These are phyloP conservation scores for Inonotus hispidus DNA, from an alignment of 1,284 basidiomycete genomes.

Conservation along the genomic window DNA sequence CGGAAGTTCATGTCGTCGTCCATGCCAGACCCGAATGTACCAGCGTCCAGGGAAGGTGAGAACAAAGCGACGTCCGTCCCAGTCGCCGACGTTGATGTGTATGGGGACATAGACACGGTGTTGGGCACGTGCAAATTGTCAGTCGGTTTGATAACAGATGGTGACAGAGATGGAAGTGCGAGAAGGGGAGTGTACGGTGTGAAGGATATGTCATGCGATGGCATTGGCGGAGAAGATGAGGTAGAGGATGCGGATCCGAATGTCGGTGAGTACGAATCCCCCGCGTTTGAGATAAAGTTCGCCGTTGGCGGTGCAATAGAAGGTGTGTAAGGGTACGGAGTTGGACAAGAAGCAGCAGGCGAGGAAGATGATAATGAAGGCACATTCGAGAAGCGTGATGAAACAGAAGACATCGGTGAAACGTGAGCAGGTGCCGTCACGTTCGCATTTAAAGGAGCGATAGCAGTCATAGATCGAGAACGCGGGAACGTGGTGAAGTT, in stretches of 20 bases:
- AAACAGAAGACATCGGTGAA: background rate
- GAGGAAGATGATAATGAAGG: background rate
- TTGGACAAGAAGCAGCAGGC: background rate
- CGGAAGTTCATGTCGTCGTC: background rate
- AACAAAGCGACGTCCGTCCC: background rate
- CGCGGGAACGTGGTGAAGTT: background rate
- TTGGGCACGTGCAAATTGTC: background rate
- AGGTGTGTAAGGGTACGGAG: background rate
- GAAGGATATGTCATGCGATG: background rate
- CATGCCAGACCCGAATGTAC: background rate
- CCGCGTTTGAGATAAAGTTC: background rate
- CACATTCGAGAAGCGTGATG: background rate
- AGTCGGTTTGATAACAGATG: background rate
- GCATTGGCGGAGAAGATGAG: background rate
- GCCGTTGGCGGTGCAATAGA: background rate
- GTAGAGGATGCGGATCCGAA: constrained; percentile 1
- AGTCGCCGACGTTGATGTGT: background rate
- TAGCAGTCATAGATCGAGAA: background rate
- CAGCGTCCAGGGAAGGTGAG: constrained; percentile 1
- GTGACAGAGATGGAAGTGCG: background rate
- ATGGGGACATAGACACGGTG: background rate
- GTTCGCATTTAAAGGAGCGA: background rate
- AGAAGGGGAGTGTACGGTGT: constrained; percentile 1
- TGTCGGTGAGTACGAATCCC: background rate
- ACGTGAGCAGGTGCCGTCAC: background rate